A percentile compares a stretch with the other conserved stretches of the same genome.
Conservation (phyloP, 805 yeast genomes). For the Nakazawaea molendinolei region DNA sequence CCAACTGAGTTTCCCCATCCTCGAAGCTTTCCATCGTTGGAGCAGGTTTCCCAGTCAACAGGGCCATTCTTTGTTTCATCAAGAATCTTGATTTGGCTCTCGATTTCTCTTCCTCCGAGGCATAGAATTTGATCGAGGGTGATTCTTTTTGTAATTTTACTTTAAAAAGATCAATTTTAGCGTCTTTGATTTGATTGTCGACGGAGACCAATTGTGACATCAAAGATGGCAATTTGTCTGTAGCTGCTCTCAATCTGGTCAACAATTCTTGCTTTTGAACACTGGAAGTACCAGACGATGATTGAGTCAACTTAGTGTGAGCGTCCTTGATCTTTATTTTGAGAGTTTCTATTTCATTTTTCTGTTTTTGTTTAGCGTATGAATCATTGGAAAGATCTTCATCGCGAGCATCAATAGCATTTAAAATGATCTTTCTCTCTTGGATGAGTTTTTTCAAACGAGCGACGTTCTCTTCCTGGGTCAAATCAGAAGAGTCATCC, state of each 20-base stretch:
- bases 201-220: conserved; percentile 55
- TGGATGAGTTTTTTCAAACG: conserved; percentile 58
- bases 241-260: conserved; percentile 50
- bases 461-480: conserved; percentile 37
- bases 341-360: conserved; percentile 55
- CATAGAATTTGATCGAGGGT: conserved; percentile 76
- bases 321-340: conserved; percentile 50
- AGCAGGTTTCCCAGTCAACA: conserved; percentile 72
- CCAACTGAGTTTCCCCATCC: conserved; percentile 47
- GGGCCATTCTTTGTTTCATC: conserved; percentile 84
- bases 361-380: conserved; percentile 29
- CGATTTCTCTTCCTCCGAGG: conserved; percentile 77
- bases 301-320: conserved; percentile 31
- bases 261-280: conserved; percentile 45
- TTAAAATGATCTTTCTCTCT: conserved; percentile 65
- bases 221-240: conserved; percentile 68
- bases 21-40: conserved; percentile 40
- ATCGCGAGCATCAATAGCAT: conserved; percentile 66
- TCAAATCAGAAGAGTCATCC: conserved; percentile 14
- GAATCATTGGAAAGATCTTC: conserved; percentile 29
- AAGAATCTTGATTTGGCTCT: conserved; percentile 76
- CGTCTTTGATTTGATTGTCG: conserved; percentile 61
- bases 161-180: conserved; percentile 60
- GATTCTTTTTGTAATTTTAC: conserved; percentile 48
- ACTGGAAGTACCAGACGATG: conserved; percentile 26